Base-by-base conservation (phyloP, 768 basidiomycete genomes). In the Mycena vulgaris region DNA sequence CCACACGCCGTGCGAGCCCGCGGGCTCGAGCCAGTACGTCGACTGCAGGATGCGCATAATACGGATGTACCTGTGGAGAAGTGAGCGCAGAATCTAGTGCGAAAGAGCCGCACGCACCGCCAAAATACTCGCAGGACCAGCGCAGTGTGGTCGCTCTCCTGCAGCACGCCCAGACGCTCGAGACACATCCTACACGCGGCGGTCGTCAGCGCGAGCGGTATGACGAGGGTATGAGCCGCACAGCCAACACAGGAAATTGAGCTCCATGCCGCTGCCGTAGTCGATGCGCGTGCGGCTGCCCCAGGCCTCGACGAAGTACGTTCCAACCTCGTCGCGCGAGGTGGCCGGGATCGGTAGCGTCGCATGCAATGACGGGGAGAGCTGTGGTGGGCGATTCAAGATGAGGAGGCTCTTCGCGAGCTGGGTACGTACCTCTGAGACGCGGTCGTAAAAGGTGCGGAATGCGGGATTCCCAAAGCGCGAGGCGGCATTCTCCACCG, bases 191-290 rank as follows among this genome's bases (percentile, higher is more conserved):
- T 98, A 75, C 30, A 68, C 23, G 23, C 49, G 59, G 49, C n/a
- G 14, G 39, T 28, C 37, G 47, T 53, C 37, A 62, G 21, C 6
- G 11, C 13, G 0, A 63, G 25, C 21, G 6, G 13, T n/a, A 21
- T 17, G 35, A 3, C 71, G 14, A 68, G 31, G 35, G 49, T 28
- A 9, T 2, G 53, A 8, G 2, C 30, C 14, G 73, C 78, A 98
- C 97, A 99, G 78, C 96, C 96, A 98, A 76, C 97, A 98, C 3
- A 99, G 68, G 76, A 98, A 99, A 80, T 98, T 97, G 49, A 99
- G 86, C 78, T 99, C 98, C 97, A 99, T 99, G 17, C 98, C 98
- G 75, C 96, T 98, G n/a, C 98, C 98, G 80, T 99, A 99, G 81
- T 99, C 98, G 62, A 99, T 96, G 11, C 98, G 86, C 55, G 92